Base-by-base conservation (phyloP, 2,329 filamentous ascomycete species). In the Epichloe brachyelytri region DNA sequence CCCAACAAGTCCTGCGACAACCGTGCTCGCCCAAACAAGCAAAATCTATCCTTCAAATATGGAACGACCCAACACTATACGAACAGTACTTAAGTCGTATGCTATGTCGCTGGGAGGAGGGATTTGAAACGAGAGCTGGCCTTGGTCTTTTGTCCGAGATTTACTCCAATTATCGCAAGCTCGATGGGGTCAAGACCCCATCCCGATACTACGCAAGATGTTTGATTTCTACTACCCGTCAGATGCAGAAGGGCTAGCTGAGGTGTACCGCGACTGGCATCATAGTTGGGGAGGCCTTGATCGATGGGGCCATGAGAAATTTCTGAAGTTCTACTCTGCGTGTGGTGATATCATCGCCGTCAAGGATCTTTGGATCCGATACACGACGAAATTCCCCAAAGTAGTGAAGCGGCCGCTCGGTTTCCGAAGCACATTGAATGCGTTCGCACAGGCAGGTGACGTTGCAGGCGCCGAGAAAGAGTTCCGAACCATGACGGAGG, bases 371-470 rank as follows among this genome's bases (percentile, higher is more conserved):
- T 77, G 74, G 69, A 59, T 63, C 12, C 65, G 72, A 44, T 77
- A 71, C 46, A 61, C 65, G 10, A 50, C 60, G 19, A 54, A 61
- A 1, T 72, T 68, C 36, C 65, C 68, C 2, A 57, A 65, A 11
- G 56, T 68, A 11, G 52, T 70, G 7, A 55, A 58, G 22, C 56
- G 62, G 4, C 61, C 66, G 3, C 65, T 66, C 34, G 70, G 65
- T 3, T 73, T 80, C 55, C 62, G 73, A n/a, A 78, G 80, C 44
- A 69, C 89, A 3, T 71, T 94, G 40, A 80, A 85, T 56, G 85
- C 83, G 0, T 80, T 91, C 66, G 83, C 88, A 1, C 77, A 79
- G 51, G 71, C 79, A 47, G 85, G 82, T 2, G 80, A 95, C 56
- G 64, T 84, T 0, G 61, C 69, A 3, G 72, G 78, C 48, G 79